phyloP scores from a whole-genome alignment of 2,329 filamentous ascomycete species.

The Fusarium staphyleae region DNA sequence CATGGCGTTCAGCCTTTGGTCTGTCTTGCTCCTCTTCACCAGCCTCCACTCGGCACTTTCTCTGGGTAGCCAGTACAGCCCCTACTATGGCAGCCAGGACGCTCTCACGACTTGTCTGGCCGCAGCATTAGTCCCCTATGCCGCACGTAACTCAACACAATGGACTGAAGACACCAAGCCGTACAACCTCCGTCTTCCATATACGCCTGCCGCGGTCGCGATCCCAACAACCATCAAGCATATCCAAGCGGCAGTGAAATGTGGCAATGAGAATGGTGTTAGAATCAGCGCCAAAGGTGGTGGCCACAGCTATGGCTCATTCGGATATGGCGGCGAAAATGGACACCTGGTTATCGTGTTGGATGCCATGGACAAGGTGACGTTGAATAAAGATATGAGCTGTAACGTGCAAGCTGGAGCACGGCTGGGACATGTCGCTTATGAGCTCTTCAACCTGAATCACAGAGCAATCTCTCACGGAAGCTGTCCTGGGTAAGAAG shows the following conservation, averaged over 20 bases:
- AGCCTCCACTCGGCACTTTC: background rate
- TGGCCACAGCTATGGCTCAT: slow-evolving; percentile 62
- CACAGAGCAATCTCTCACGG: slow-evolving; percentile 56
- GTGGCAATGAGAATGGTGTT: slow-evolving; percentile 50
- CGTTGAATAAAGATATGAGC: slow-evolving; percentile 28
- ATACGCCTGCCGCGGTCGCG: slow-evolving; percentile 43
- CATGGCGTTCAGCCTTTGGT: background rate
- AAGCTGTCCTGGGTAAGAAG: slow-evolving; percentile 58
- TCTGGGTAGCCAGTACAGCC: background rate
- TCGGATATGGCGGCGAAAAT: slow-evolving; percentile 52
- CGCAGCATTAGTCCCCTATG: slow-evolving; percentile 31
- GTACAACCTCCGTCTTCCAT: slow-evolving; percentile 46
- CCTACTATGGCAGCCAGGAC: slow-evolving; percentile 5
- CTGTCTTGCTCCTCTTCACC: slow-evolving; percentile 9
- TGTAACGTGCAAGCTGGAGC: slow-evolving; percentile 52
- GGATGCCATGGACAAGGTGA: slow-evolving; percentile 49
- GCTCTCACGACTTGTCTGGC: slow-evolving; percentile 39
- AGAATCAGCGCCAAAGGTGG: slow-evolving; percentile 60
- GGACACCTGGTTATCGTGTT: slow-evolving; percentile 52
- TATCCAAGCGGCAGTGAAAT: slow-evolving; percentile 55
- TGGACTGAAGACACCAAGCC: slow-evolving; percentile 47
- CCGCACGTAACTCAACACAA: slow-evolving; percentile 23
- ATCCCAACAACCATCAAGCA: slow-evolving; percentile 47
- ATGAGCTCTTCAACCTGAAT: slow-evolving; percentile 49
- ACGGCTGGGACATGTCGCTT: slow-evolving; percentile 56